Evolutionary conservation across 176 grass and related monocot genomes (phyloP).

Genomic region (Pontederia crassipes): DNA sequence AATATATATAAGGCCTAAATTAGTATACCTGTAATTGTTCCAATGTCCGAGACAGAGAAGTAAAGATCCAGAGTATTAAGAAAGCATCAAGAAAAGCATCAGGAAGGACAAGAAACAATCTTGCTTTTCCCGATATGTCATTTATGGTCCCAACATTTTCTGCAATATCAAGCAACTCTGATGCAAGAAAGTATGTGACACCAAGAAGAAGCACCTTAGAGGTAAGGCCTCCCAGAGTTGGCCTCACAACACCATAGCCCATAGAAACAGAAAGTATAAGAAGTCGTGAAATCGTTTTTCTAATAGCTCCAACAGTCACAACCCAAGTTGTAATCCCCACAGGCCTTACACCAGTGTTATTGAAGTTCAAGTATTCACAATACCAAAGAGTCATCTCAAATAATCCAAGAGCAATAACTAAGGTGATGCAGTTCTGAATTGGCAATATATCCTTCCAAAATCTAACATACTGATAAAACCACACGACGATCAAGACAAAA

Average conservation of each 20-base stretch:
- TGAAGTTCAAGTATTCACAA: slow-evolving; percentile 95
- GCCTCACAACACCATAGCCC: slow-evolving; percentile 95
- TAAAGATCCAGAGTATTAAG: slow-evolving; percentile 98
- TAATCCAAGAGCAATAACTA: slow-evolving; percentile 87
- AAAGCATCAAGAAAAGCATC: slow-evolving; percentile 95
- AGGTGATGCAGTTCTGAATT: slow-evolving; percentile 92
- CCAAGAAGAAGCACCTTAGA: slow-evolving; percentile 95
- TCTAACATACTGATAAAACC: slow-evolving; percentile 83
- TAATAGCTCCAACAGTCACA: slow-evolving; percentile 84
- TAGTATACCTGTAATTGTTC: slow-evolving; percentile 81
- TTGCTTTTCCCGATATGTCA: slow-evolving; percentile 95
- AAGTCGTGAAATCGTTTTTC: slow-evolving; percentile 87
- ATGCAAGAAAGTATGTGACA: slow-evolving; percentile 90
- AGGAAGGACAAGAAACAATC: slow-evolving; percentile 86
- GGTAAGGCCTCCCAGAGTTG: slow-evolving; percentile 89
- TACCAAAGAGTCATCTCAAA: slow-evolving; percentile 99
- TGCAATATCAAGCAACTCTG: slow-evolving; percentile 70
- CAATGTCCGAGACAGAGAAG: slow-evolving; percentile 88
- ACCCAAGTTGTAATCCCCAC: slow-evolving; percentile 98
- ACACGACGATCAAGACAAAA: slow-evolving; percentile 60
- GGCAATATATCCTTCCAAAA: slow-evolving; percentile 95
- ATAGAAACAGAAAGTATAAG: slow-evolving; percentile 93
- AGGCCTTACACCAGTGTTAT: slow-evolving; percentile 64
- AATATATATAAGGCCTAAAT: neutral
- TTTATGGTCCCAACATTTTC: slow-evolving; percentile 99